Evolutionary conservation across 139 green algal genomes (phyloP).

Genomic region (Pedinophyceae sp.): DNA sequence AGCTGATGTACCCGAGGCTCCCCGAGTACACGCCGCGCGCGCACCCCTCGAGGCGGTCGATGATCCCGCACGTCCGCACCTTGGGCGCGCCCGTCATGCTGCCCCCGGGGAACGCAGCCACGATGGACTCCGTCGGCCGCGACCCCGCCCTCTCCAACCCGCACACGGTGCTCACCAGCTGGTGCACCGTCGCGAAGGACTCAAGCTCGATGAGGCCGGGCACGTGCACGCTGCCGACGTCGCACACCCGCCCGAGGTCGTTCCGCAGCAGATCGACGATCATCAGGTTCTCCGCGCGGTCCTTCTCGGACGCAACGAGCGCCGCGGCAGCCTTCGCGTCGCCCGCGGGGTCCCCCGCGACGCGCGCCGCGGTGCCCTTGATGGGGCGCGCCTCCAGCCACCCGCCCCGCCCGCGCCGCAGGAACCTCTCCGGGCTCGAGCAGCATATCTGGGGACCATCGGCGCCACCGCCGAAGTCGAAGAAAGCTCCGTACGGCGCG

Average conservation of each 20-base stretch:
- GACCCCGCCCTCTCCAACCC: slow-evolving; percentile 26
- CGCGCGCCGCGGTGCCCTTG: slow-evolving; percentile 66
- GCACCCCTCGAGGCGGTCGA: slow-evolving; percentile 68
- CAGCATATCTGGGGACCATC: slow-evolving; percentile 55
- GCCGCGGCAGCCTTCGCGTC: slow-evolving; percentile 34
- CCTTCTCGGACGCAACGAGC: slow-evolving; percentile 65
- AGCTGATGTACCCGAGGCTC: slow-evolving; percentile 68
- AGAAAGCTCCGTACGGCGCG: slow-evolving; percentile 80
- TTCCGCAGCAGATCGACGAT: slow-evolving; percentile 98
- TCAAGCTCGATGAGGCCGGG: slow-evolving; percentile 85
- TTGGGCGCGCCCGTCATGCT: slow-evolving; percentile 91
- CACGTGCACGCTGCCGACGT: slow-evolving; percentile 71
- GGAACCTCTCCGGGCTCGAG: slow-evolving; percentile 92
- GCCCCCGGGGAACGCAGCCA: slow-evolving; percentile 77
- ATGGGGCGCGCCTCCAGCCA: slow-evolving; percentile 89
- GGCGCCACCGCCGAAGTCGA: slow-evolving; percentile 36
- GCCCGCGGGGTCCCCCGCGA: slow-evolving; percentile 15
- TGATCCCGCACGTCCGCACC: slow-evolving; percentile 65
- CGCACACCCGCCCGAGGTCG: slow-evolving; percentile 73
- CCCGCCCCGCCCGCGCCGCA: slow-evolving; percentile 43
- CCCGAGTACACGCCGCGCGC: slow-evolving; percentile 83
- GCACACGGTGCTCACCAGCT: slow-evolving; percentile 79
- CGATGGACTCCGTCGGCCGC: slow-evolving; percentile 42
- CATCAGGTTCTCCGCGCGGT: slow-evolving; percentile 98
- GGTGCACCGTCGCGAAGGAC: slow-evolving; percentile 85